Percentiles rank a stretch among this genome's conserved stretches.
phyloP scores from a whole-genome alignment of 2,329 filamentous ascomycete genomes.

The Podosphaera fusca region DNA sequence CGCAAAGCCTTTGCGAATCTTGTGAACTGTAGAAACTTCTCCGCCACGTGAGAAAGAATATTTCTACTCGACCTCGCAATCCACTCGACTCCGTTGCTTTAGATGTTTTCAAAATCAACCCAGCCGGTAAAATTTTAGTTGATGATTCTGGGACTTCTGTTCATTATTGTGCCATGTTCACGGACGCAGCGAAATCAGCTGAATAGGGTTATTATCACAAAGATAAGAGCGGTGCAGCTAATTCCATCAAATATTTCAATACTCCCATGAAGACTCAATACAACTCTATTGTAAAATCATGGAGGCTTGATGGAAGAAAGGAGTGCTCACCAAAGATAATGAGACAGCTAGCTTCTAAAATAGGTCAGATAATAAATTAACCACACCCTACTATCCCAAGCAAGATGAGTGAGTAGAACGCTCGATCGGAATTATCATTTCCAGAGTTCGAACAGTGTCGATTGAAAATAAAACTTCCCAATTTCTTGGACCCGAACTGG shows the following conservation, averaged over 20 bases:
- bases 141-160: background rate
- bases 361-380: background rate
- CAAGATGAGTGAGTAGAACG: background rate
- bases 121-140: background rate
- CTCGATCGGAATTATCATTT: too few relatives aligned
- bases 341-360: background rate
- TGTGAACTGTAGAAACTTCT: background rate
- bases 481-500: background rate
- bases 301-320: too few relatives aligned
- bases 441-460: too few relatives aligned
- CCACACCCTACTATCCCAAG: background rate
- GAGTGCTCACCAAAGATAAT: too few relatives aligned
- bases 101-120: background rate
- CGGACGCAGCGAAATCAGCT: background rate
- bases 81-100: background rate
- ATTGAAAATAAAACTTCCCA: background rate
- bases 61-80: background rate
- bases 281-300: too few relatives aligned
- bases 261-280: too few relatives aligned
- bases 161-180: background rate
- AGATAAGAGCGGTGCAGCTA: background rate
- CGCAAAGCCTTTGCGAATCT: background rate
- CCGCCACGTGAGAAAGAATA: background rate
- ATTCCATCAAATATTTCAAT: background rate
- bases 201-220: background rate